phyloP scores from a whole-genome alignment of 768 basidiomycete species.

The Boletus barrowsii region DNA sequence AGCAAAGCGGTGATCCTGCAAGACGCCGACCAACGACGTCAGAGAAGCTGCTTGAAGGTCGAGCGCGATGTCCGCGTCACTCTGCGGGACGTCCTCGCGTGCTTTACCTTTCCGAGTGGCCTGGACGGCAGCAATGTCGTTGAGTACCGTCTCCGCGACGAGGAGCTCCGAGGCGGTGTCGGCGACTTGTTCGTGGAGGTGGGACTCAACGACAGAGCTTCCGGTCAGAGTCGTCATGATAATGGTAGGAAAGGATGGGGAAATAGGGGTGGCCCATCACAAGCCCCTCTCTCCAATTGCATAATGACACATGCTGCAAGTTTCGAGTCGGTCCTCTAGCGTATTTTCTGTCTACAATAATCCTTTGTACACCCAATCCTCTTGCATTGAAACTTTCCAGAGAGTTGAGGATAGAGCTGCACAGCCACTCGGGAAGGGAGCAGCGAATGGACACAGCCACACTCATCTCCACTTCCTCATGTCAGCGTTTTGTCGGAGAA shows the following conservation, averaged over 20 bases:
- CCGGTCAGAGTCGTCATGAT: slow-evolving; percentile 6
- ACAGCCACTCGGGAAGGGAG: slow-evolving; percentile 1
- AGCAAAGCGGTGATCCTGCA: slow-evolving; percentile 40
- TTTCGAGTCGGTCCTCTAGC: too few relatives aligned
- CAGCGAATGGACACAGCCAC: slow-evolving; percentile 9
- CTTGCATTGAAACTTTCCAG: not conserved
- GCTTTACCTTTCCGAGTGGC: slow-evolving; percentile 37
- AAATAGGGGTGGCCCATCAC: not conserved
- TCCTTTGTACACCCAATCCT: not conserved
- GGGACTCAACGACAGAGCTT: slow-evolving; percentile 13
- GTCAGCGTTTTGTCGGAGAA: slow-evolving; percentile 13
- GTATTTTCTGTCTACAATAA: not conserved
- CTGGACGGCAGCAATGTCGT: slow-evolving; percentile 40
- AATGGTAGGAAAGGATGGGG: not conserved
- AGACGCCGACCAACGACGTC: slow-evolving; percentile 24
- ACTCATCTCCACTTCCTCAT: slow-evolving; percentile 1
- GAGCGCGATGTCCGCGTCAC: slow-evolving; percentile 48
- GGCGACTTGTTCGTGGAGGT: not conserved
- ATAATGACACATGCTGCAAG: not conserved
- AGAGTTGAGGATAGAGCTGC: not conserved
- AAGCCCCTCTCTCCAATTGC: not conserved
- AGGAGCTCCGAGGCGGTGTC: slow-evolving; percentile 41
- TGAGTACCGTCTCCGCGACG: slow-evolving; percentile 39
- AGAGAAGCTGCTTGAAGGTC: slow-evolving; percentile 39
- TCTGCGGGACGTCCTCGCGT: slow-evolving; percentile 26